A percentile compares a stretch with the other conserved stretches of the same genome.
Conservation (phyloP, 305 asterid genomes). For the Rubia peregrina region DNA sequence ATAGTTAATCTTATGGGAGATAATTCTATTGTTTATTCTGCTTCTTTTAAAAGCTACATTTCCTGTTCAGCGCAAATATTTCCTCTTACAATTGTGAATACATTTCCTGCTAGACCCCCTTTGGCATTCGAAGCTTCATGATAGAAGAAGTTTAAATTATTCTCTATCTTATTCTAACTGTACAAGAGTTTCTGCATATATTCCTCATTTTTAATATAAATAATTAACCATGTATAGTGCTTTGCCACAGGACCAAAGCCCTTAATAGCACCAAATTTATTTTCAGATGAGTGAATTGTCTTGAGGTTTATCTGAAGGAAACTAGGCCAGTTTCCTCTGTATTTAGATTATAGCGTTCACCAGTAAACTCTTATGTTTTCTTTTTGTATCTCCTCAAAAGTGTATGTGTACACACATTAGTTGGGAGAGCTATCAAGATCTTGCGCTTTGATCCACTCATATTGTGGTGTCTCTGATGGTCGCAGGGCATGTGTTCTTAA, state of each 20-base stretch:
- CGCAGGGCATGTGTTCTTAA: not conserved
- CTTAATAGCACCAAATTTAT: not conserved
- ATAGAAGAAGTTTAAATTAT: not conserved
- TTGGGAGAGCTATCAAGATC: not conserved
- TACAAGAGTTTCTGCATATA: not conserved
- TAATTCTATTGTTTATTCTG: not conserved
- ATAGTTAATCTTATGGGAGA: not conserved
- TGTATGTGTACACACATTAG: not conserved
- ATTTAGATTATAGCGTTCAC: not conserved
- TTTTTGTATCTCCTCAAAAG: not conserved
- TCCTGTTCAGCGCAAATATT: not conserved
- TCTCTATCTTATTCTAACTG: not conserved
- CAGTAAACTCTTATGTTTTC: not conserved
- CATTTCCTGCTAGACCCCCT: not conserved
- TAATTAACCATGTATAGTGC: not conserved
- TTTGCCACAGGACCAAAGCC: not conserved
- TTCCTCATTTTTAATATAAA: not conserved
- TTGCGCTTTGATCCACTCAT: not conserved
- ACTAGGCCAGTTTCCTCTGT: not conserved
- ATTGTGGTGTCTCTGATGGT: not conserved
- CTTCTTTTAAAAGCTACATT: not conserved
- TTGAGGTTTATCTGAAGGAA: not conserved
- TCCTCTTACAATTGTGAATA: not conserved
- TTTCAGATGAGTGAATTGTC: not conserved
- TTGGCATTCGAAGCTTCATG: slow-evolving; percentile 6